Evolutionary conservation across 306 rosid species (phyloP).

Genomic region (Dryas octopetala): DNA sequence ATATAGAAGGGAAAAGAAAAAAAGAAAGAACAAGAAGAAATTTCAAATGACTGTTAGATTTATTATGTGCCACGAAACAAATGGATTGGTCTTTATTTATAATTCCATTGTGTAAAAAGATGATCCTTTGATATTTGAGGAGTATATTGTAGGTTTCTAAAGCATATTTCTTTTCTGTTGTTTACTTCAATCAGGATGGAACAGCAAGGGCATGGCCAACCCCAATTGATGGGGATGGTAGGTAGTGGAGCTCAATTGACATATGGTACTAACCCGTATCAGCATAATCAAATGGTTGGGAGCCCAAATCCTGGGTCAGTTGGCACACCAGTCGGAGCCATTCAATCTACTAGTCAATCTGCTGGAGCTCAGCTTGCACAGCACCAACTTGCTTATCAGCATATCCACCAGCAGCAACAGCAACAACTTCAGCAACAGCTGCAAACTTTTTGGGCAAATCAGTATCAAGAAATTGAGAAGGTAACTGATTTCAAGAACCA

Average conservation of each 20-base stretch:
- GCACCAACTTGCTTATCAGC: slow-evolving; percentile 64
- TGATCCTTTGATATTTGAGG: background rate
- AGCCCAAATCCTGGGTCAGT: slow-evolving; percentile 29
- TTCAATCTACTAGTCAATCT: slow-evolving; percentile 48
- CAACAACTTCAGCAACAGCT: slow-evolving; percentile 62
- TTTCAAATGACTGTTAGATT: background rate
- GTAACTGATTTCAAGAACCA: slow-evolving; percentile 73
- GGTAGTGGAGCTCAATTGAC: slow-evolving; percentile 41
- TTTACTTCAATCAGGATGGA: slow-evolving; percentile 33
- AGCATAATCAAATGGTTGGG: slow-evolving; percentile 38
- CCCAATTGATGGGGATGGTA: slow-evolving; percentile 41
- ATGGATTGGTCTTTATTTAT: background rate
- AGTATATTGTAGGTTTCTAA: background rate
- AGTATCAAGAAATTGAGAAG: slow-evolving; percentile 57
- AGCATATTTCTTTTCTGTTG: background rate
- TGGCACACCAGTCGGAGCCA: slow-evolving; percentile 29
- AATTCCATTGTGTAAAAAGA: background rate
- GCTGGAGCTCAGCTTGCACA: slow-evolving; percentile 53
- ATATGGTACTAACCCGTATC: slow-evolving; percentile 42
- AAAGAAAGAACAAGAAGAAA: background rate
- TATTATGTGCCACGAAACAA: background rate
- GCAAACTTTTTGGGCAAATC: slow-evolving; percentile 55
- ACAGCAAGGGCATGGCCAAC: slow-evolving; percentile 39
- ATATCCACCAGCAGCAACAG: slow-evolving; percentile 52
- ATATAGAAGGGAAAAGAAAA: background rate